Evolutionary conservation across 2,329 filamentous ascomycete genomes (phyloP), one percentile per base, ranked within the genome.

Genomic region (Stagonosporopsis cucurbitacearum): DNA sequence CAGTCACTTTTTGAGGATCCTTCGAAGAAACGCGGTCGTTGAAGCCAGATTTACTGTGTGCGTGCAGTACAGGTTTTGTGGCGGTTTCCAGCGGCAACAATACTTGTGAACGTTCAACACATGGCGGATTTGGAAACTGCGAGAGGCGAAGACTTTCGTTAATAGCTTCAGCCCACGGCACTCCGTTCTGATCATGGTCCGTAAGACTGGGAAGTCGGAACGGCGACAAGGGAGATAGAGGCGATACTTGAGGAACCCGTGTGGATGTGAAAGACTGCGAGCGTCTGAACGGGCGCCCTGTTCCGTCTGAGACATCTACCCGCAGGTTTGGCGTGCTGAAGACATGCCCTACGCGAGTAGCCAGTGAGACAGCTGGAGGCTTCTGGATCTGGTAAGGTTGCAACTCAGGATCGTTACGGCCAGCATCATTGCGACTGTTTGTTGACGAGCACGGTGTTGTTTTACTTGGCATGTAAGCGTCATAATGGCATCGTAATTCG

Each of bases 231-330:
- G 60, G 58, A 8, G 64, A 65, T 6, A 65, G 54, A 23, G 63
- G 59, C 22, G 44, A 49, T n/a, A 53, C 49, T 35, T 57, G 43
- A 15, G 68, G 67, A 39, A 67, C 42, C 20, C 60, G 48, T 42
- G 65, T 65, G n/a, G 66, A 71, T 12, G 67, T 63, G 28, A 66
- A 64, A n/a, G 71, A 74, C 35, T 72, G 67, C 7, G 73, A 74
- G 3, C 67, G 67, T 49, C 70, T 63, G 28, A 71, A 47, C 23
- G 46, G 65, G 22, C 64, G 57, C 19, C 65, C 62, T 51, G 58
- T 65, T 9, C 54, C 39, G 15, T 51, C 55, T 32, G 58, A 35
- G n/a, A 45, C 46, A 32, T 60, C 54, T n/a, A 58, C 41, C 6
- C 63, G 63, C 20, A 75, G 57, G 53, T 71, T 71, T 0, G 71